These are phyloP conservation scores for Stagonosporopsis rhizophila DNA, from an alignment of 2,329 filamentous ascomycete genomes.

Conservation along the genomic window DNA sequence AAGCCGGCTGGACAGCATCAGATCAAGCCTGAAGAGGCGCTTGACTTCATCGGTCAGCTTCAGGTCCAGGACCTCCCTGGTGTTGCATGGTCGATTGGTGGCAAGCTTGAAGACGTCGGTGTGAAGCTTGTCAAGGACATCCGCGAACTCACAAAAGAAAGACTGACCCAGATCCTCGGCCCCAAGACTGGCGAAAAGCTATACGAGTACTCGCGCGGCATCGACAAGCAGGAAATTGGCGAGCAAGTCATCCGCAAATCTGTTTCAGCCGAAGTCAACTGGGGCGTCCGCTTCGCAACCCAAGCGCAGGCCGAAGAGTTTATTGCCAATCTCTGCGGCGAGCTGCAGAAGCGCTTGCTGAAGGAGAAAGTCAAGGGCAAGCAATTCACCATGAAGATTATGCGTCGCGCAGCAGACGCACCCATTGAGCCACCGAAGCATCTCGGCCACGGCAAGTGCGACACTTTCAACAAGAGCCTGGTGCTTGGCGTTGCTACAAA, in stretches of 20 bases:
- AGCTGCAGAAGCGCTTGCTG: constrained; percentile 79
- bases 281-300: constrained; percentile 93
- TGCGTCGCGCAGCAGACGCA: constrained; percentile 84
- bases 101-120: constrained; percentile 86
- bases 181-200: constrained; percentile 93
- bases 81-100: constrained; percentile 87
- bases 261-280: constrained; percentile 96
- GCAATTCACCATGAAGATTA: constrained; percentile 92
- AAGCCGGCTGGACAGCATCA: constrained; percentile 95
- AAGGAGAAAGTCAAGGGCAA: constrained; percentile 87
- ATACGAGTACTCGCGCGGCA: constrained; percentile 87
- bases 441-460: constrained; percentile 92
- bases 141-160: constrained; percentile 77
- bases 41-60: constrained; percentile 78
- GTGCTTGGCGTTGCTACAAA: constrained; percentile 86
- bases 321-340: constrained; percentile 80
- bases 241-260: constrained; percentile 88
- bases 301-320: constrained; percentile 96
- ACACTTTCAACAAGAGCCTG: constrained; percentile 89
- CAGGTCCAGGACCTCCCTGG: constrained; percentile 85
- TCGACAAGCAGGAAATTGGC: constrained; percentile 85
- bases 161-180: constrained; percentile 74
- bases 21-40: constrained; percentile 79
- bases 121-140: constrained; percentile 85
- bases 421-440: constrained; percentile 92